Evolutionary conservation across 148 eudicot genomes (phyloP).

Genomic region (Vaccinium vitisidaea): DNA sequence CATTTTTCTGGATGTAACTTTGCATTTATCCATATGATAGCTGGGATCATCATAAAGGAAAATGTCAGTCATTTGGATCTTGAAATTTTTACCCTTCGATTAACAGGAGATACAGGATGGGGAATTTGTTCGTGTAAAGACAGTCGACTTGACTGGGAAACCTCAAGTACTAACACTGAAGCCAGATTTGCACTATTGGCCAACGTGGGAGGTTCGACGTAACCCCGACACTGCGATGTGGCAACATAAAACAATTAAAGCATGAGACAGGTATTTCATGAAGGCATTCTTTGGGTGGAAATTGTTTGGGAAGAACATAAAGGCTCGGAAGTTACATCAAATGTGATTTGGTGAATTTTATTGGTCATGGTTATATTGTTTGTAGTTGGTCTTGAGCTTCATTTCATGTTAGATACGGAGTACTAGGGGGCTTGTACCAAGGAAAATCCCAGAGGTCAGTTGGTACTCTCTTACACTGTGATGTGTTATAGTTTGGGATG

Average conservation of each 20-base stretch:
- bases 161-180: constrained; percentile 84
- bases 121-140: constrained; percentile 78
- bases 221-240: constrained; percentile 66
- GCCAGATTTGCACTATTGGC: constrained; percentile 98
- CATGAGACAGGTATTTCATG: constrained; percentile 36
- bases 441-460: neutral
- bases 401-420: neutral
- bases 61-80: neutral
- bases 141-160: constrained; percentile 83
- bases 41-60: neutral
- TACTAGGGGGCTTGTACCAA: neutral
- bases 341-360: neutral
- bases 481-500: neutral
- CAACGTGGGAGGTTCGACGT: constrained; percentile 91
- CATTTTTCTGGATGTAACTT: neutral
- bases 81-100: neutral
- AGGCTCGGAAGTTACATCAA: neutral
- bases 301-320: neutral
- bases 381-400: neutral
- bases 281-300: constrained; percentile 9
- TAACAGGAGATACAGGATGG: constrained; percentile 67
- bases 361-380: neutral
- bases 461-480: neutral
- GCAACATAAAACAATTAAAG: constrained; percentile 61
- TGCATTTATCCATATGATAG: neutral